Percentiles rank a stretch among this genome's conserved stretches.
phyloP scores from a whole-genome alignment of 2,329 filamentous ascomycete genomes.

The Aureobasidium pullulans region DNA sequence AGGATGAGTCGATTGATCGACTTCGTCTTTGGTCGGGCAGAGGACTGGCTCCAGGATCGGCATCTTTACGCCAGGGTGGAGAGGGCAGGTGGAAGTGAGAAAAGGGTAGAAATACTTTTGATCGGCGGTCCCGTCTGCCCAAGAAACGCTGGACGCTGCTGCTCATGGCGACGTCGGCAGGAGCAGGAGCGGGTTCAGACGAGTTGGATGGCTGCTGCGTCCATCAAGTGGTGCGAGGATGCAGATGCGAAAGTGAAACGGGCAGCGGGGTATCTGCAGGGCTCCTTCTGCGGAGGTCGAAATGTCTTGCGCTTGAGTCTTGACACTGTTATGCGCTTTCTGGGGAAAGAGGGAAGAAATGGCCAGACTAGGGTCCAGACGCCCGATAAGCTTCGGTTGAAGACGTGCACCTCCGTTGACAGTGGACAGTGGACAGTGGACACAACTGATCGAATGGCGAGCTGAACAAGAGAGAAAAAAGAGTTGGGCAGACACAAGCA shows the following conservation, averaged over 20 bases:
- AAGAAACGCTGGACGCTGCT: constrained; percentile 53
- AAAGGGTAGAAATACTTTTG: constrained; percentile 7
- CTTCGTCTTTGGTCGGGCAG: neutral
- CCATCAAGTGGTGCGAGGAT: constrained; percentile 10
- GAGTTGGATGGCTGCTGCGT: neutral
- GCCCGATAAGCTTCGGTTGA: neutral
- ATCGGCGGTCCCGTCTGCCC: constrained; percentile 50
- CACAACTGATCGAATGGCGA: neutral
- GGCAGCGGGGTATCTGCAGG: constrained; percentile 6
- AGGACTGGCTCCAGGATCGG: neutral
- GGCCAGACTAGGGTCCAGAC: constrained; percentile 3
- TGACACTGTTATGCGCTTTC: neutral
- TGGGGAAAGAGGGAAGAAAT: constrained; percentile 5
- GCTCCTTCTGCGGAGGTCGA: neutral
- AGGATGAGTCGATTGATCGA: neutral
- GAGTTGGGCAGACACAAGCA: neutral
- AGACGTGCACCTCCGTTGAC: neutral
- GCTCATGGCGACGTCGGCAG: constrained; percentile 26
- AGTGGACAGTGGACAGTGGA: neutral
- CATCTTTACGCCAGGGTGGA: neutral
- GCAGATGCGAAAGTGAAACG: neutral
- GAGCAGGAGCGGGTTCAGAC: neutral
- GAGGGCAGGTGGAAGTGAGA: neutral
- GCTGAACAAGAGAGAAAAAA: neutral
- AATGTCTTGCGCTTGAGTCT: neutral